These are phyloP conservation scores for Tephrocybe sp. DNA, from an alignment of 768 basidiomycete genomes.

Conservation along the genomic window DNA sequence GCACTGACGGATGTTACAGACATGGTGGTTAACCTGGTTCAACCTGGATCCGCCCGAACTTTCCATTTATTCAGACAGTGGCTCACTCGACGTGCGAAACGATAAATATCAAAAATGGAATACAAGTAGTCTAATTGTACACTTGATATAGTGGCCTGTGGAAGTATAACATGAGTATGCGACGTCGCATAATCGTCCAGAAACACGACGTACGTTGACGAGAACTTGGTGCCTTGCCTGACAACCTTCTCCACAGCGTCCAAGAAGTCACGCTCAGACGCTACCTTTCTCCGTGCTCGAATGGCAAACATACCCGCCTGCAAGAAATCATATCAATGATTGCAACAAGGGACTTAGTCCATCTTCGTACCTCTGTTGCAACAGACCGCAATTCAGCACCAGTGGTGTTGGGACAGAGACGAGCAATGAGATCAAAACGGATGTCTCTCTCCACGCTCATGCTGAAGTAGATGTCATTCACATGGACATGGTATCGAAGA, in stretches of 20 bases:
- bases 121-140: constrained; percentile 66
- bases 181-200: not conserved
- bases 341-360: constrained; percentile 18
- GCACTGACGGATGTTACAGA: not conserved
- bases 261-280: constrained; percentile 95
- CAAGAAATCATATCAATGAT: not conserved
- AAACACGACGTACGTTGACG: constrained; percentile 74
- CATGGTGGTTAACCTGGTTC: constrained; percentile 9
- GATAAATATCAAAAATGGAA: constrained; percentile 13
- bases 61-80: not conserved
- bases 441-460: constrained; percentile 98
- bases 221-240: constrained; percentile 96
- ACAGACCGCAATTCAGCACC: constrained; percentile 98
- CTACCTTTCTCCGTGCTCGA: constrained; percentile 92
- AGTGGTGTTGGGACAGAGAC: constrained; percentile 96
- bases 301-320: constrained; percentile 99
- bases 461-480: constrained; percentile 36
- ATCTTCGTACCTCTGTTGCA: constrained; percentile 76
- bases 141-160: constrained; percentile 86
- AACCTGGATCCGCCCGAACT: constrained; percentile 15
- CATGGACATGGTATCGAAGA: constrained; percentile 5
- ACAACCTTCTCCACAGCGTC: constrained; percentile 99
- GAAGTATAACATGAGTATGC: constrained; percentile 8
- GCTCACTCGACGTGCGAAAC: not conserved
- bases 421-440: constrained; percentile 95